Evolutionary conservation across 2,329 filamentous ascomycete species (phyloP).

Genomic region (Calonectria henricotiae): DNA sequence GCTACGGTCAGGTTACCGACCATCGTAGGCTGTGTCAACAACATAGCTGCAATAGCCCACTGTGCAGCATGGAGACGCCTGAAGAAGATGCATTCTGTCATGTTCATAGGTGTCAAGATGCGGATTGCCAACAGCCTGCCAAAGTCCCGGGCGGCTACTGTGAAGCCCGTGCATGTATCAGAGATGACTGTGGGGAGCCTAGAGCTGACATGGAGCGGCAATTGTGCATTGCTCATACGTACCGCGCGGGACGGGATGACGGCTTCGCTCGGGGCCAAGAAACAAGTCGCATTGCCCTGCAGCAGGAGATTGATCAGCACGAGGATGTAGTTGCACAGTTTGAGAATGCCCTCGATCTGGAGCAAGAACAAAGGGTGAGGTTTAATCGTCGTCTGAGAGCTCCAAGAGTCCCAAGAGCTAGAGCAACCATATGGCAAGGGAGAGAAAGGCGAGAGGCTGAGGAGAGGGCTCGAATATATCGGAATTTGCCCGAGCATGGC

Average conservation of each 20-base stretch:
- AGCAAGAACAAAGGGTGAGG: not conserved
- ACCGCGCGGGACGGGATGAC: not conserved
- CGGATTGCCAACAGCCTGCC: constrained; percentile 14
- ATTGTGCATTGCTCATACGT: constrained; percentile 28
- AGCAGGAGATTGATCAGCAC: not conserved
- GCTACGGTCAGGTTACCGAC: constrained; percentile 2
- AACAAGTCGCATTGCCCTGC: not conserved
- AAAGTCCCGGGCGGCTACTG: constrained; percentile 36
- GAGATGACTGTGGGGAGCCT: constrained; percentile 9
- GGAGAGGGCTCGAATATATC: constrained; percentile 17
- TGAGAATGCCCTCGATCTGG: not conserved
- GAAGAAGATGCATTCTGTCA: constrained; percentile 10
- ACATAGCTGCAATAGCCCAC: constrained; percentile 26
- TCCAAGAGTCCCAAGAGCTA: not conserved
- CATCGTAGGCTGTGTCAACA: constrained; percentile 13
- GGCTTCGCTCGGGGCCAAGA: not conserved
- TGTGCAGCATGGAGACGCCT: not conserved
- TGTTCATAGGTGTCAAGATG: constrained; percentile 31
- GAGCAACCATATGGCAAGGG: not conserved
- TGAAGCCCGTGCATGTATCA: constrained; percentile 13
- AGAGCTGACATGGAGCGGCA: not conserved
- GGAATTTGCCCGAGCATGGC: not conserved
- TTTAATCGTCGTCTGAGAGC: not conserved
- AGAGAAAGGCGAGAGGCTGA: not conserved
- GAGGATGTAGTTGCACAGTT: not conserved